phyloP scores from a whole-genome alignment of 2,329 filamentous ascomycete species.

The Penicillium sclerotigenum region DNA sequence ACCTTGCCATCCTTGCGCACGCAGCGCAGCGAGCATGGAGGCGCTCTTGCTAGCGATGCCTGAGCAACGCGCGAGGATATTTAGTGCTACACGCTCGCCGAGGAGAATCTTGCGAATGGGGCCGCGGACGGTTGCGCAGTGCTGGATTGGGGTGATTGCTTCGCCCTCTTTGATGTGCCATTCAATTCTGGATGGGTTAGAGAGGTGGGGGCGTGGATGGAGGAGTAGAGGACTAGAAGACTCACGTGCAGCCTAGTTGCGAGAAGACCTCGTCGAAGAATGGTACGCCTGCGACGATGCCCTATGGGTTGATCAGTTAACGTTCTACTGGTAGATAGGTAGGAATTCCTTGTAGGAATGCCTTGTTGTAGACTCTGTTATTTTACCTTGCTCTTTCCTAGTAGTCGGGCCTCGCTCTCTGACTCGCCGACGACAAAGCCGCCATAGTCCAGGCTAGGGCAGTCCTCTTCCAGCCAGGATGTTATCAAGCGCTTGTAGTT shows the following conservation, averaged over 20 bases:
- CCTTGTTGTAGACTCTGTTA: background rate
- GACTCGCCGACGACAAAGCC: slow-evolving; percentile 84
- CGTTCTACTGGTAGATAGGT: background rate
- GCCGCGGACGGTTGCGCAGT: slow-evolving; percentile 78
- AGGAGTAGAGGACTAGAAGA: slow-evolving; percentile 11
- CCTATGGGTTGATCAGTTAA: slow-evolving; percentile 42
- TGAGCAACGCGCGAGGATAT: slow-evolving; percentile 84
- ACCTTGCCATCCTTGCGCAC: slow-evolving; percentile 69
- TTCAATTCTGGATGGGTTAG: slow-evolving; percentile 56
- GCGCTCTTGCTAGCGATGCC: slow-evolving; percentile 70
- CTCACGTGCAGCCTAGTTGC: slow-evolving; percentile 77
- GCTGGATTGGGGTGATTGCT: slow-evolving; percentile 59
- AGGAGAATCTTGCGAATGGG: slow-evolving; percentile 80
- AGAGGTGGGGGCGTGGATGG: background rate
- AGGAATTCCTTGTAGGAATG: background rate
- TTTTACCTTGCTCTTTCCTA: slow-evolving; percentile 56
- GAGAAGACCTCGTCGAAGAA: slow-evolving; percentile 93
- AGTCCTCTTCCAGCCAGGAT: slow-evolving; percentile 91
- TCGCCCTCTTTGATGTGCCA: slow-evolving; percentile 81
- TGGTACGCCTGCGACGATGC: slow-evolving; percentile 83
- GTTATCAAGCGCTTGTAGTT: slow-evolving; percentile 79
- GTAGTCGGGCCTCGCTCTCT: slow-evolving; percentile 44
- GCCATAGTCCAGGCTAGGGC: slow-evolving; percentile 93
- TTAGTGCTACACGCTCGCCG: slow-evolving; percentile 90
- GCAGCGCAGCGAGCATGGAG: slow-evolving; percentile 51